phyloP scores from a whole-genome alignment of 352 stramenopile genomes.

The Globisporangium alternatum region DNA sequence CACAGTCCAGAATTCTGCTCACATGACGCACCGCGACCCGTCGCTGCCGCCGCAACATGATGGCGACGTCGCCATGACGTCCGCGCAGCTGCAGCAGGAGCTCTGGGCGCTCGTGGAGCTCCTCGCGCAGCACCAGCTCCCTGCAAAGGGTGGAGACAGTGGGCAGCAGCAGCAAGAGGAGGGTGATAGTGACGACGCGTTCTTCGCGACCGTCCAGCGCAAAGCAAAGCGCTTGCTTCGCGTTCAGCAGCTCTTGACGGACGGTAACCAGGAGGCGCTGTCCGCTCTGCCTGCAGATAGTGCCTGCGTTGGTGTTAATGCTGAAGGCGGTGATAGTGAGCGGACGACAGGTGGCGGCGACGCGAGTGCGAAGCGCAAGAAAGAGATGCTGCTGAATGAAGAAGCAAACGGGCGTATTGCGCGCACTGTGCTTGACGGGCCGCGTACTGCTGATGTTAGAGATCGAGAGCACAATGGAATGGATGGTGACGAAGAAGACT shows the following conservation, averaged over 20 bases:
- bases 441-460: conserved; percentile 13
- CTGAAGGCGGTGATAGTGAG: neutral
- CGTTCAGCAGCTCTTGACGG: neutral
- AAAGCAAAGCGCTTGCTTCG: conserved; percentile 35
- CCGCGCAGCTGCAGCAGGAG: conserved; percentile 23
- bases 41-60: neutral
- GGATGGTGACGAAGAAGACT: conserved; percentile 19
- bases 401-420: conserved; percentile 67
- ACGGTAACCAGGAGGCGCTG: conserved; percentile 7
- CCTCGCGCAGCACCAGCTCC: conserved; percentile 15
- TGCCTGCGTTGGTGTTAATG: neutral
- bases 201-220: conserved; percentile 27
- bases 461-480: neutral
- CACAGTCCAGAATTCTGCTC: neutral
- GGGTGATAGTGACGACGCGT: conserved; percentile 4
- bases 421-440: conserved; percentile 43
- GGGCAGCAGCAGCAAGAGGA: neutral
- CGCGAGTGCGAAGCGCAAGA: conserved; percentile 11
- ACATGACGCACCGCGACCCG: conserved; percentile 14
- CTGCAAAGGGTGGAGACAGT: neutral
- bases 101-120: conserved; percentile 56
- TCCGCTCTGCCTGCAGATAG: neutral
- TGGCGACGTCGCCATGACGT: conserved; percentile 10
- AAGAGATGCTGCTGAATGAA: conserved; percentile 40
- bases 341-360: neutral